A percentile compares a stretch with the other conserved stretches of the same genome.
These are phyloP conservation scores for Curvularia lunata DNA, from an alignment of 2,329 filamentous ascomycete genomes.

Conservation along the genomic window DNA sequence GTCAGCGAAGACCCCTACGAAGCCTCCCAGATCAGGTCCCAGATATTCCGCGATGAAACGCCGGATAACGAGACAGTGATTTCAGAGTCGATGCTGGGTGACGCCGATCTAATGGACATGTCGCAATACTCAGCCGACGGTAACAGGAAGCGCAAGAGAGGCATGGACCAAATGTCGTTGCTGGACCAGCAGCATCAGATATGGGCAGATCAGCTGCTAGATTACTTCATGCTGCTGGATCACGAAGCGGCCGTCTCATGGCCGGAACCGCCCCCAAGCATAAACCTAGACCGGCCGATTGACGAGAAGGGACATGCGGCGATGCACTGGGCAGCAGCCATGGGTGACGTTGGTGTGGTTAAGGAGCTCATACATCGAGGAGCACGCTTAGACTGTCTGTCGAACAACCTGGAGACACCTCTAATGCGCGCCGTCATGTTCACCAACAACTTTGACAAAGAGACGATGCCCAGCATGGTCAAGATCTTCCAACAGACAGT, in stretches of 20 bases:
- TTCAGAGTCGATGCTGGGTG: conserved; percentile 83
- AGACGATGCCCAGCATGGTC: conserved; percentile 84
- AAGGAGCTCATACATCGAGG: conserved; percentile 83
- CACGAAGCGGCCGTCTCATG: conserved; percentile 73
- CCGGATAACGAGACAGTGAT: conserved; percentile 83
- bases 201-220: conserved; percentile 90
- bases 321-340: conserved; percentile 95
- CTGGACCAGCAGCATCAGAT: conserved; percentile 85
- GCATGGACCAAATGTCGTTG: conserved; percentile 66
- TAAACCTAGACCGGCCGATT: conserved; percentile 89
- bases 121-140: conserved; percentile 63
- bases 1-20: conserved; percentile 68
- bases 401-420: conserved; percentile 75
- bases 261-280: conserved; percentile 82
- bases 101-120: conserved; percentile 78
- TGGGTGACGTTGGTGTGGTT: conserved; percentile 94
- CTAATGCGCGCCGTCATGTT: conserved; percentile 95
- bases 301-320: conserved; percentile 92
- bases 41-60: conserved; percentile 75
- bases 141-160: conserved; percentile 78
- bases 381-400: conserved; percentile 73
- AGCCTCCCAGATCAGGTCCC: conserved; percentile 63
- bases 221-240: conserved; percentile 91
- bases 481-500: conserved; percentile 84
- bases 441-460: conserved; percentile 95